Evolutionary conservation across 257 asterid genomes (phyloP), one percentile per base, ranked within the genome.

Genomic region (Scutellaria barbata): DNA sequence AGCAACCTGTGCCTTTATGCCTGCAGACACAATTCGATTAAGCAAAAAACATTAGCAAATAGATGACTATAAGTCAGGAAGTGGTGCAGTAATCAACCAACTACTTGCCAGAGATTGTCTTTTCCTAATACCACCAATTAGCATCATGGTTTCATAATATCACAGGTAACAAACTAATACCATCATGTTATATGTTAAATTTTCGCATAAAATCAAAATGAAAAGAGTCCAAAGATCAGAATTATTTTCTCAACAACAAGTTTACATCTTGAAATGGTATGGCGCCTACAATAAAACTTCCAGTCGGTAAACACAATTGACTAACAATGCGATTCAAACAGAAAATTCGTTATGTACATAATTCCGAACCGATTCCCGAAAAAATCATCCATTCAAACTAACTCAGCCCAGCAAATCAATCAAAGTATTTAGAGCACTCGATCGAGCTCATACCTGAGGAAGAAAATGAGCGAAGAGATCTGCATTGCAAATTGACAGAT

Each of bases 1-100:
- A 13, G 90, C 86, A 76, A 85, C 92, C 81, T 91, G 90, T 14
- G 92, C 90, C 83, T 86, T 89, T 71, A 92, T 69, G 54, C 89
- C 96, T 88, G 82, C 73, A 78, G 42, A 71, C 25, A 69, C 54
- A 66, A 45, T 59, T 22, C 66, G 39, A 9, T 39, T 12, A 58
- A 40, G 57, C 7, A 47, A 66, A 42, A 55, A 50, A 11, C 10
- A 25, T 6, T 25, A 33, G 60, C 61, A 37, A 54, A 14, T 37
- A 17, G 41, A 43, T 35, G 57, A 40, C 8, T 5, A 40, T 10
- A 51, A 55, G 6, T 13, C 13, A 39, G 10, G 43, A 45, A 37
- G 50, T 43, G 46, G 45, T 41, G 71, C 11, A 61, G 2, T 10
- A 63, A 14, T 16, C 35, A 30, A 30, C 35, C 9, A 12, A n/a